Percentiles rank a stretch among this genome's conserved stretches.
phyloP scores from a whole-genome alignment of 108 stramenopile genomes.

The Cyclotella baltica region DNA sequence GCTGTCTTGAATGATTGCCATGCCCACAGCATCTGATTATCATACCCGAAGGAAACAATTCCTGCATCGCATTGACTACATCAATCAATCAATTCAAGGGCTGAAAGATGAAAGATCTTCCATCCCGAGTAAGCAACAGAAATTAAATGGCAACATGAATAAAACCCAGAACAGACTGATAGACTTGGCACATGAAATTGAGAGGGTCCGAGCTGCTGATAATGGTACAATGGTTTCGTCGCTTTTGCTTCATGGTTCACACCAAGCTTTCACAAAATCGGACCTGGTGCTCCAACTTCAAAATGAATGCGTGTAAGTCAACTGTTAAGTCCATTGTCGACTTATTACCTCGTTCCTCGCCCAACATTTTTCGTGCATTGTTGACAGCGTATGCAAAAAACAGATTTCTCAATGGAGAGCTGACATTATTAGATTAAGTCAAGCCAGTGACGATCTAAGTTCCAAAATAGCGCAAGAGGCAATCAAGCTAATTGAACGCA shows the following conservation, averaged over 20 bases:
- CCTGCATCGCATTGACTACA: slow-evolving; percentile 27
- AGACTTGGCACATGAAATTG: slow-evolving; percentile 40
- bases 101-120: slow-evolving; percentile 13
- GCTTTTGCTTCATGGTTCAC: slow-evolving; percentile 48
- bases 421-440: slow-evolving; percentile 34
- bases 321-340: not conserved
- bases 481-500: slow-evolving; percentile 29
- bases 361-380: not conserved
- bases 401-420: slow-evolving; percentile 26
- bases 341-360: not conserved
- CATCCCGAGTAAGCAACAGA: slow-evolving; percentile 31
- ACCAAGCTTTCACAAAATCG: slow-evolving; percentile 48
- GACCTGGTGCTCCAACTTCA: slow-evolving; percentile 33
- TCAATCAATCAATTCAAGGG: slow-evolving; percentile 37
- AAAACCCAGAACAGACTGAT: slow-evolving; percentile 38
- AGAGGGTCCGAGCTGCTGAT: slow-evolving; percentile 33
- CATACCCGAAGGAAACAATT: slow-evolving; percentile 29
- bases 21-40: slow-evolving; percentile 17
- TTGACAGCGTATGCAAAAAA: slow-evolving; percentile 4
- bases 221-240: slow-evolving; percentile 34
- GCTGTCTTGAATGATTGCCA: not conserved
- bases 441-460: not conserved
- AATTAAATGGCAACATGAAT: slow-evolving; percentile 37
- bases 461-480: slow-evolving; percentile 22
- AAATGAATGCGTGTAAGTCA: slow-evolving; percentile 18